Percentiles rank a stretch among this genome's conserved stretches.
Evolutionary conservation across 164 flowering plant species (phyloP).

Genomic region (Annona cherimola): DNA sequence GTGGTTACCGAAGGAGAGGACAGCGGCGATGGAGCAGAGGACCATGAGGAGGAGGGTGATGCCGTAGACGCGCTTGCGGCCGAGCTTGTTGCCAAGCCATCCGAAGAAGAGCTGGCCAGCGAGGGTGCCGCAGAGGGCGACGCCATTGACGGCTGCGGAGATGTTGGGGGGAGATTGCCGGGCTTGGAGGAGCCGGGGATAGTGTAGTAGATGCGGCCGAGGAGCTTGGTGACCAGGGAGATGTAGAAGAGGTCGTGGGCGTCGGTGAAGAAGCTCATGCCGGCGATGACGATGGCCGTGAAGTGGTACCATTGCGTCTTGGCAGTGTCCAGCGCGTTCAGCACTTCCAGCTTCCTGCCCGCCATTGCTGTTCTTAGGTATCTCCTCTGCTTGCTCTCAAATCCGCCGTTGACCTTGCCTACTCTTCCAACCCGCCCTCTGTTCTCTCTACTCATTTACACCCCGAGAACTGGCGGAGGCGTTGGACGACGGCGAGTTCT

Average conservation of each 20-base stretch:
- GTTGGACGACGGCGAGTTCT: no score
- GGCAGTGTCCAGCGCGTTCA: no score
- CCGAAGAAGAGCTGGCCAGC: slow-evolving; percentile 83
- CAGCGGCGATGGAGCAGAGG: slow-evolving; percentile 43
- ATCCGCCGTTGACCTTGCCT: no score
- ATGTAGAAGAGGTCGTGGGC: slow-evolving; percentile 20
- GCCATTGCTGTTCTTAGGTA: no score
- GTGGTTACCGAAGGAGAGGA: slow-evolving; percentile 52
- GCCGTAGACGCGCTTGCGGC: slow-evolving; percentile 79
- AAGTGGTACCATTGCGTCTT: no score
- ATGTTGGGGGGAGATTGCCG: slow-evolving; percentile 72
- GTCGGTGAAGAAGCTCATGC: no score
- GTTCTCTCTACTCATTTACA: no score
- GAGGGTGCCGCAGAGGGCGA: slow-evolving; percentile 74
- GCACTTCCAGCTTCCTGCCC: no score
- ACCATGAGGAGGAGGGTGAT: slow-evolving; percentile 71
- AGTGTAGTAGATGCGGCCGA: slow-evolving; percentile 75
- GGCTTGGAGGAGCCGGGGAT: slow-evolving; percentile 48
- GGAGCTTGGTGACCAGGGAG: slow-evolving; percentile 48
- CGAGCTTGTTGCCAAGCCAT: slow-evolving; percentile 85
- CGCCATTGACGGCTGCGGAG: slow-evolving; percentile 75
- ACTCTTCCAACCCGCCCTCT: no score
- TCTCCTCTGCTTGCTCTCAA: no score
- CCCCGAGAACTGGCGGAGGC: no score
- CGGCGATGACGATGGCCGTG: no score